Base-by-base conservation (phyloP, 108 stramenopile genomes). In the Cyclotella sp. region DNA sequence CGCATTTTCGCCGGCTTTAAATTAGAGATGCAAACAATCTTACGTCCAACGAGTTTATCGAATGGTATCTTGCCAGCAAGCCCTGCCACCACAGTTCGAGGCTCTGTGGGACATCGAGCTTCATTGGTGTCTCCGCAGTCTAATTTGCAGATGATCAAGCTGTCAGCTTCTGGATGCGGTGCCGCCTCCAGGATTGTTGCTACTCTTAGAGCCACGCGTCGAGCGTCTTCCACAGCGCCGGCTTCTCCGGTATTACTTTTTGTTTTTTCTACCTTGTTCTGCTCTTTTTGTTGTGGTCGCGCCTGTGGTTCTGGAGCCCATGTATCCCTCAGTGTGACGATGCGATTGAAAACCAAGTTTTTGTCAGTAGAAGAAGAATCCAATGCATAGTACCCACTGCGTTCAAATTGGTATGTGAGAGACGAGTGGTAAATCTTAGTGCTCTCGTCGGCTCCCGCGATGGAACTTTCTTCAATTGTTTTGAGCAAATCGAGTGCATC, bases 1-100 rank as follows among this genome's bases (percentile, higher is more conserved):
- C 92, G 61, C 91, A 95, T 93, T 69, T 90, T 95, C 13, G 95
- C 89, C 30, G 92, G 92, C 69, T 95, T 95, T 73, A 95, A 74
- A 70, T 95, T 95, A 16, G 92, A 82, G 18, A 92, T 86, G 49
- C 87, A 91, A 19, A 90, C 90, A 62, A 93, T 75, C 68, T 89
- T 90, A 22, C 76, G 71, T 11, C 88, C 90, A 16, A 88, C 66
- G 40, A 94, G 76, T 39, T 91, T 74, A 10, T 89, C 89, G 18
- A 80, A 67, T 19, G 88, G 54, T 40, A 91, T 84, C 78, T 93
- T 89, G 65, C 85, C 87, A 4, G 91, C 95, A 18, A 96, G 78
- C 29, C 90, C 89, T 9, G 93, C 92, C 18, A 94, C 95, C 41
- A 96, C 88, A 24, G 90, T 92, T 60, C 93, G 77, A 34, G 89